phyloP scores from a whole-genome alignment of 768 basidiomycete species.

The Suillus cothurnatus region DNA sequence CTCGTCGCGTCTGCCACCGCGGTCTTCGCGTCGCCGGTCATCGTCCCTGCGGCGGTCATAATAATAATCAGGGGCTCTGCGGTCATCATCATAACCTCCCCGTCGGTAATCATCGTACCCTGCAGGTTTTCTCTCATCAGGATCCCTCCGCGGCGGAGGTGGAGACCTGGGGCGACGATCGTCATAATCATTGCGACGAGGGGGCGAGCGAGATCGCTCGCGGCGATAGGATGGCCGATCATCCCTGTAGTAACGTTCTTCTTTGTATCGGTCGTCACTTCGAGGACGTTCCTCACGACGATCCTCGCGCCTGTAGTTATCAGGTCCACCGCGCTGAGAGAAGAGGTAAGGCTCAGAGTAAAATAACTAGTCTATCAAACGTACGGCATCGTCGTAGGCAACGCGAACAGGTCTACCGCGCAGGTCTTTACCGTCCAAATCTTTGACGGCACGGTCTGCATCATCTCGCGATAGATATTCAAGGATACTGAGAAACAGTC shows the following conservation, averaged over 20 bases:
- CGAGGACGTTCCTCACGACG: slow-evolving; percentile 50
- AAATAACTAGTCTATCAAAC: slow-evolving; percentile 24
- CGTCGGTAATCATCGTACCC: slow-evolving; percentile 91
- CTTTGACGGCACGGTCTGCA: slow-evolving; percentile 90
- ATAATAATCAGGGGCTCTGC: slow-evolving; percentile 82
- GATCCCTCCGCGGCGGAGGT: slow-evolving; percentile 71
- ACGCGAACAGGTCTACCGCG: slow-evolving; percentile 83
- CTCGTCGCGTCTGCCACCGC: slow-evolving; percentile 77
- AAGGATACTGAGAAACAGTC: slow-evolving; percentile 60
- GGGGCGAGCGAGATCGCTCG: slow-evolving; percentile 83
- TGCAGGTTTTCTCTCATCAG: slow-evolving; percentile 86
- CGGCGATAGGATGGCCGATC: slow-evolving; percentile 57
- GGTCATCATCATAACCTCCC: slow-evolving; percentile 78
- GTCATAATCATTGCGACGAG: slow-evolving; percentile 69
- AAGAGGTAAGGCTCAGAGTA: slow-evolving; percentile 6
- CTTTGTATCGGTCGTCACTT: slow-evolving; percentile 55
- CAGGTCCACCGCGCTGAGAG: slow-evolving; percentile 61
- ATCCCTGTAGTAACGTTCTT: slow-evolving; percentile 57
- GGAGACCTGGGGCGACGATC: slow-evolving; percentile 85
- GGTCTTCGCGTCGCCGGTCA: slow-evolving; percentile 60
- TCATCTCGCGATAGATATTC: slow-evolving; percentile 90
- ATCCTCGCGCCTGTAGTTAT: slow-evolving; percentile 79
- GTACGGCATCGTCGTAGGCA: slow-evolving; percentile 60
- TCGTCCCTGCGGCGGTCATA: slow-evolving; percentile 89
- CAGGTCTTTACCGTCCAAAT: slow-evolving; percentile 84